Evolutionary conservation across 148 eudicot species (phyloP), one percentile per base, ranked within the genome.

Genomic region (Heliosperma pusillum): DNA sequence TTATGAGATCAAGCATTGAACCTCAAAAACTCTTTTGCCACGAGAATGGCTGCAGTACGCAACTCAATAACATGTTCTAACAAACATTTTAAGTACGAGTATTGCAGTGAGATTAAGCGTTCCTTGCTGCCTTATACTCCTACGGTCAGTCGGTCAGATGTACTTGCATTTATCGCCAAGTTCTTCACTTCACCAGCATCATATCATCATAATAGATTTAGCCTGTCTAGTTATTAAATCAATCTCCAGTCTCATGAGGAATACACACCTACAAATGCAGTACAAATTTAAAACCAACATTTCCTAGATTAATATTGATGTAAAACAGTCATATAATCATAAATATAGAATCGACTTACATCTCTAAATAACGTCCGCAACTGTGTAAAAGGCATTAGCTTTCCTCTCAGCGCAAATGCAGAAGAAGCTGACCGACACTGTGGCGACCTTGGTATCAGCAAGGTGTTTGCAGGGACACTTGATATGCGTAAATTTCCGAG

Each of bases 351-450:
- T 19, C 53, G 11, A 53, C 88, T 85, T 78, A 96, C 99, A 74
- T 96, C 97, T 92, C 96, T 92, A 81, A 89, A 82, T 75, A 96
- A 71, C 58, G 90, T 93, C 81, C 90, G 99, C 21, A 83, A 84
- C 83, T 96, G 97, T 0, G 97, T 89, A 78, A 89, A 96, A 83
- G 92, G 97, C 81, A n/a, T 90, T 92, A 74, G 97, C 97, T 86
- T 96, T 97, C 87, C 88, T 90, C 60, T 85, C 97, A 81, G n/a
- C n/a, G n/a, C n/a, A n/a, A n/a, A n/a, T n/a, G n/a, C n/a, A n/a
- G n/a, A n/a, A n/a, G n/a, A n/a, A n/a, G n/a, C n/a, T n/a, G n/a
- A n/a, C n/a, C n/a, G n/a, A n/a, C n/a, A n/a, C n/a, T n/a, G n/a
- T n/a, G n/a, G n/a, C n/a, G n/a, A n/a, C n/a, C n/a, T n/a, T n/a